These are phyloP conservation scores for Luffa aegyptiaca DNA, from an alignment of 306 rosid genomes.

Conservation along the genomic window DNA sequence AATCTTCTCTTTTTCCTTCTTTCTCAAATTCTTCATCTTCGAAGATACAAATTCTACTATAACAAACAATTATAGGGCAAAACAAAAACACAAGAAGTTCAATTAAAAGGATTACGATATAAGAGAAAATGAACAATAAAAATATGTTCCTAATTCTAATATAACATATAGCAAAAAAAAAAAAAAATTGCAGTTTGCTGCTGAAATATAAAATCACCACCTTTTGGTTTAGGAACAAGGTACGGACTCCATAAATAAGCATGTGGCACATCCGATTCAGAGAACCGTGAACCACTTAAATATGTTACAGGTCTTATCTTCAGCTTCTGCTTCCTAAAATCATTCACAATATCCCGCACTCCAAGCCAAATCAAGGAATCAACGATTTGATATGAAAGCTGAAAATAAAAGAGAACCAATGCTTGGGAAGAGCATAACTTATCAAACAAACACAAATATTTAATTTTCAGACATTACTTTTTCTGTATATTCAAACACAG, in stretches of 20 bases:
- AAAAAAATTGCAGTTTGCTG: too few relatives aligned
- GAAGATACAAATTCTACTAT: background rate
- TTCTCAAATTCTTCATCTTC: background rate
- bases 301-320: conserved; percentile 89
- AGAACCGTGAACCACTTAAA: conserved; percentile 90
- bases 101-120: background rate
- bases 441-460: background rate
- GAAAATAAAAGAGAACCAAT: conserved; percentile 18
- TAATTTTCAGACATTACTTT: background rate
- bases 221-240: conserved; percentile 98
- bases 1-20: background rate
- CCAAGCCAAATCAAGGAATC: conserved; percentile 98
- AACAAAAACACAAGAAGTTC: background rate
- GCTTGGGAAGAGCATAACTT: conserved; percentile 9
- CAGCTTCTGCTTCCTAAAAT: conserved; percentile 80
- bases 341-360: conserved; percentile 91
- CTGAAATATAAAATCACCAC: conserved; percentile 30
- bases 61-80: background rate
- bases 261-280: conserved; percentile 80
- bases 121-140: background rate
- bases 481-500: background rate
- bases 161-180: too few relatives aligned
- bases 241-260: conserved; percentile 99
- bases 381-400: conserved; percentile 96
- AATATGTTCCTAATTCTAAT: too few relatives aligned